These are phyloP conservation scores for Lecanicillium sp. DNA, from an alignment of 2,329 filamentous ascomycete species.

Conservation along the genomic window DNA sequence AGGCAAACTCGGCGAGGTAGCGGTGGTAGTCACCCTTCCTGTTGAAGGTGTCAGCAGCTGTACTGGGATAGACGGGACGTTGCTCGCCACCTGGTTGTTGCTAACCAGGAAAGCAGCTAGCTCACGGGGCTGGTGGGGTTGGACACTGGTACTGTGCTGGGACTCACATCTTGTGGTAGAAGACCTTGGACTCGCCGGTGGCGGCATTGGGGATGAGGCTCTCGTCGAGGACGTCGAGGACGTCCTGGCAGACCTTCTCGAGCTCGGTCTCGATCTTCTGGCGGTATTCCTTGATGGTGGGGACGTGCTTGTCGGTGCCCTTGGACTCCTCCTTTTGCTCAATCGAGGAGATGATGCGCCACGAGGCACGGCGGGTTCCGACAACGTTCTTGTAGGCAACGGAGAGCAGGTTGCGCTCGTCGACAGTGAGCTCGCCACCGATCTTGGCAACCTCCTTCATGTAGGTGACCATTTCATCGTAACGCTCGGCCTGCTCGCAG, in stretches of 20 bases:
- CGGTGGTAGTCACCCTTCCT: slow-evolving; percentile 98
- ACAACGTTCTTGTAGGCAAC: slow-evolving; percentile 99
- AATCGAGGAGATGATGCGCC: slow-evolving; percentile 99
- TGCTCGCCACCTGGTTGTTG: neutral
- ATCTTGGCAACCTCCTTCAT: slow-evolving; percentile 99
- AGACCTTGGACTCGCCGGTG: slow-evolving; percentile 97
- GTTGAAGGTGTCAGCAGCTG: slow-evolving; percentile 15
- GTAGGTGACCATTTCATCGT: slow-evolving; percentile 99
- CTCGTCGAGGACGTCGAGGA: slow-evolving; percentile 89
- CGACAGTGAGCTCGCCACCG: slow-evolving; percentile 75
- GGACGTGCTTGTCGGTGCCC: slow-evolving; percentile 91
- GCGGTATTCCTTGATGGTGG: slow-evolving; percentile 92
- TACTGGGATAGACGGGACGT: neutral
- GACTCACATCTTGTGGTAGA: slow-evolving; percentile 99
- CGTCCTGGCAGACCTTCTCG: slow-evolving; percentile 96
- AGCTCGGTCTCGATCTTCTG: slow-evolving; percentile 97
- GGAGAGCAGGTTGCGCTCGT: slow-evolving; percentile 97
- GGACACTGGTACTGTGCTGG: too few relatives aligned
- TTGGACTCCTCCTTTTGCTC: slow-evolving; percentile 99
- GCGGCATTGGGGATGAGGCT: slow-evolving; percentile 92
- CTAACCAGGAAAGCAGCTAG: too few relatives aligned
- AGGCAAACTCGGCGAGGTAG: slow-evolving; percentile 89
- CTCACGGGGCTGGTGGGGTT: too few relatives aligned
- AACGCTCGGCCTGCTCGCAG: slow-evolving; percentile 99
- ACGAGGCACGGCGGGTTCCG: slow-evolving; percentile 94